Conservation (phyloP, 169 alveolate genomes). For the Plasmodium blacklocki region DNA sequence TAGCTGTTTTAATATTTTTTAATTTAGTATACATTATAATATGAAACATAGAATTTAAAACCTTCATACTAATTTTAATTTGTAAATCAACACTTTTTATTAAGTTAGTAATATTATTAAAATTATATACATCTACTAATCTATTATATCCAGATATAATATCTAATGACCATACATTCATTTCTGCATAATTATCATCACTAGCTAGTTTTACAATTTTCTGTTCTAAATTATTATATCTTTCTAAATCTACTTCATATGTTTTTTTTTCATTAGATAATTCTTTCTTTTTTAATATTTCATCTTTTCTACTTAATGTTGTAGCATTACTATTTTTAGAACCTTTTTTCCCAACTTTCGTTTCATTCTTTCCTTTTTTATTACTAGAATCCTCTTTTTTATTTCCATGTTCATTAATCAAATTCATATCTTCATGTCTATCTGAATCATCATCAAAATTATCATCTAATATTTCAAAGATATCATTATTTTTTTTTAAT, state of each 20-base stretch:
- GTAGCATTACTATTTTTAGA: slow-evolving; percentile 8
- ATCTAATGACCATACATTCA: slow-evolving; percentile 75
- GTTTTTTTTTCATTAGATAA: slow-evolving; percentile 49
- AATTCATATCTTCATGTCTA: slow-evolving; percentile 7
- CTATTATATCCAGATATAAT: slow-evolving; percentile 74
- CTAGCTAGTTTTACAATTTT: slow-evolving; percentile 54
- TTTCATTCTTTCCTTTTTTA: slow-evolving; percentile 7
- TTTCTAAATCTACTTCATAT: slow-evolving; percentile 73
- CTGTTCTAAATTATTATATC: slow-evolving; percentile 47
- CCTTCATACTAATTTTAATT: slow-evolving; percentile 63
- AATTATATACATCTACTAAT: slow-evolving; percentile 75
- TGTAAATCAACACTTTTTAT: slow-evolving; percentile 55
- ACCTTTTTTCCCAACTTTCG: slow-evolving; percentile 26
- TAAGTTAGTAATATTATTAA: slow-evolving; percentile 64
- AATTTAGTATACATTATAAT: slow-evolving; percentile 70
- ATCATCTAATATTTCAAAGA: slow-evolving; percentile 50
- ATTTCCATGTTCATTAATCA: slow-evolving; percentile 4
- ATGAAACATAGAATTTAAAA: slow-evolving; percentile 46
- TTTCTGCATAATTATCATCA: slow-evolving; percentile 56
- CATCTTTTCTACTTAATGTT: slow-evolving; percentile 63
- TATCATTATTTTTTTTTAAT: slow-evolving; percentile 4
- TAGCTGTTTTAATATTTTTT: slow-evolving; percentile 55
- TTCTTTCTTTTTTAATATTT: slow-evolving; percentile 72
- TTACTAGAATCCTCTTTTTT: slow-evolving; percentile 15
- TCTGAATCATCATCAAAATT: slow-evolving; percentile 23